phyloP scores from a whole-genome alignment of 129 eudicot genomes.

The Sambucus nigra region DNA sequence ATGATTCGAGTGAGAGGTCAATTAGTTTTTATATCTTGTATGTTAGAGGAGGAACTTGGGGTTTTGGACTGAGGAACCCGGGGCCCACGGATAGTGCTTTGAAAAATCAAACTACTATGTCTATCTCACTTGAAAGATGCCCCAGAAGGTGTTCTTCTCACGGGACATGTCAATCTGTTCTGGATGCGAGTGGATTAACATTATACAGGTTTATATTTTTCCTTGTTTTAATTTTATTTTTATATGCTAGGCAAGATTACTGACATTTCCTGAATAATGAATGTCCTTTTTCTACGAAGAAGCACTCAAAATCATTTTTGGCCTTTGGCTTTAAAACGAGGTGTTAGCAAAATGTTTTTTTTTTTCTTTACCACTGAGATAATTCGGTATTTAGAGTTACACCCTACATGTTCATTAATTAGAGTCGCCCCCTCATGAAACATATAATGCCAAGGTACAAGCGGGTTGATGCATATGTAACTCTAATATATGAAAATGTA shows the following conservation, averaged over 20 bases:
- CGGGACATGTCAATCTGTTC: conserved; percentile 62
- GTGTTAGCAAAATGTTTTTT: no score
- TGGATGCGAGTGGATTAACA: conserved; percentile 78
- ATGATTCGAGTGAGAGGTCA: conserved; percentile 47
- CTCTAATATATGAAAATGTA: no score
- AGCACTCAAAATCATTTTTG: no score
- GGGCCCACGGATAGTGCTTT: conserved; percentile 22
- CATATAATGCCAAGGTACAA: no score
- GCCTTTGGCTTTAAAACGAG: no score
- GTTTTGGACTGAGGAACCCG: conserved; percentile 59
- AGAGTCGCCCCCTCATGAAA: no score
- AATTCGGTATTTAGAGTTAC: no score
- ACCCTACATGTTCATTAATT: no score
- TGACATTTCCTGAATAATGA: background rate
- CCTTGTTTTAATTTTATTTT: background rate
- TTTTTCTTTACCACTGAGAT: no score
- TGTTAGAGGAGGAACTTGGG: conserved; percentile 84
- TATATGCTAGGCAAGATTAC: background rate
- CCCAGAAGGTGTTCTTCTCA: conserved; percentile 81
- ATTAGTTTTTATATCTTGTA: conserved; percentile 72
- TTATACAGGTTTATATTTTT: conserved; percentile 55
- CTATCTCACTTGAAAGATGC: conserved; percentile 87
- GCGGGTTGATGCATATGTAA: no score
- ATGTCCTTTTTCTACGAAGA: no score
- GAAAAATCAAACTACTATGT: conserved; percentile 41